A percentile compares a stretch with the other conserved stretches of the same genome.
Evolutionary conservation across 306 rosid species (phyloP).

Genomic region (Urtica urens): DNA sequence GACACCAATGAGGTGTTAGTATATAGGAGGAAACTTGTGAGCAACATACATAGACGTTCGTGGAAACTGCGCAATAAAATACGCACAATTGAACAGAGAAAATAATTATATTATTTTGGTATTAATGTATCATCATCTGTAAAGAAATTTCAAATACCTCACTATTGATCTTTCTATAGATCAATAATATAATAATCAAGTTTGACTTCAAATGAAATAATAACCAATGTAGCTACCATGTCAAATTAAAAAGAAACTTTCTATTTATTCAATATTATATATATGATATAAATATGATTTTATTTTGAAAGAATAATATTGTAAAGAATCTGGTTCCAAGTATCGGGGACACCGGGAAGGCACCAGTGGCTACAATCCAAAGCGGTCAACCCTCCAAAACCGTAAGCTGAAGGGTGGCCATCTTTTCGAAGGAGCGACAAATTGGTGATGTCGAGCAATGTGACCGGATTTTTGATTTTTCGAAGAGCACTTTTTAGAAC

Average conservation of each 20-base stretch:
- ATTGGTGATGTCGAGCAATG: conserved; percentile 58
- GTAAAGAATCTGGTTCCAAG: conserved; percentile 78
- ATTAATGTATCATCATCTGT: no score
- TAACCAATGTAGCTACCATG: no score
- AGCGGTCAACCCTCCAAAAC: conserved; percentile 31
- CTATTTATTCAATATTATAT: neutral
- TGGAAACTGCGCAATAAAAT: no score
- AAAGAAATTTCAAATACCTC: no score
- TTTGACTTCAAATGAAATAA: no score
- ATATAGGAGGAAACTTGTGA: no score
- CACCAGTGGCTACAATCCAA: conserved; percentile 97
- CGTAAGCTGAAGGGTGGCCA: conserved; percentile 80
- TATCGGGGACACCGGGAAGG: conserved; percentile 88
- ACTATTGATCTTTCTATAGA: no score
- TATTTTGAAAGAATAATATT: conserved; percentile 31
- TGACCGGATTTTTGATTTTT: conserved; percentile 46
- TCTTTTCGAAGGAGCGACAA: conserved; percentile 74
- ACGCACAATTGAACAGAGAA: no score
- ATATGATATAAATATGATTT: neutral
- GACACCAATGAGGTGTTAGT: no score
- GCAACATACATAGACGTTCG: no score
- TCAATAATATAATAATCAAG: no score
- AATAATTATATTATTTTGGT: no score
- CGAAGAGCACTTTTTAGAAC: conserved; percentile 47
- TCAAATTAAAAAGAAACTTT: neutral